Conservation (phyloP, 2,329 filamentous ascomycete species). For the Diaporthe longicolla region DNA sequence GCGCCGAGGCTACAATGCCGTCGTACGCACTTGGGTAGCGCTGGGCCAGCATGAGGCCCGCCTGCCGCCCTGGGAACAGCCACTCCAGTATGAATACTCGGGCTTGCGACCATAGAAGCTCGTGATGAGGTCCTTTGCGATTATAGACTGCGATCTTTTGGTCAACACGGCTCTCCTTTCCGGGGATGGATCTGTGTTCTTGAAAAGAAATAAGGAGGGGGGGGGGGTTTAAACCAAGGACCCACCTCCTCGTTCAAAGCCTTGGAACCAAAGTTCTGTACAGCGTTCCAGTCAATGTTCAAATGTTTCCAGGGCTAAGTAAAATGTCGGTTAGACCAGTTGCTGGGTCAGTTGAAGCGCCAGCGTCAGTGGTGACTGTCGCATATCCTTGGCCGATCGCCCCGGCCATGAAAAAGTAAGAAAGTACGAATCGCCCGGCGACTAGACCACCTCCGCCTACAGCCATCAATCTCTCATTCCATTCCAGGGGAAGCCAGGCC, state of each 20-base stretch:
- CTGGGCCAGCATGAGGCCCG: slow-evolving; percentile 68
- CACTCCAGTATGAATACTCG: slow-evolving; percentile 66
- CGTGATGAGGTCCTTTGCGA: slow-evolving; percentile 60
- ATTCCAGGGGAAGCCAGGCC: slow-evolving; percentile 15
- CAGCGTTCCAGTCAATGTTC: slow-evolving; percentile 46
- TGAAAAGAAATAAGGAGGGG: too few species aligned
- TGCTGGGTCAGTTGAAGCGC: slow-evolving; percentile 35
- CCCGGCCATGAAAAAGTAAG: slow-evolving; percentile 42
- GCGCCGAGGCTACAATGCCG: slow-evolving; percentile 65
- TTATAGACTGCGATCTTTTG: neutral
- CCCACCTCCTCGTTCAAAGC: slow-evolving; percentile 45
- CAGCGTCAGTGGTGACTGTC: slow-evolving; percentile 48
- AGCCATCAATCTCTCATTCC: slow-evolving; percentile 25
- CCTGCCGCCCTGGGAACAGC: slow-evolving; percentile 72
- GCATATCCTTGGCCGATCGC: slow-evolving; percentile 47
- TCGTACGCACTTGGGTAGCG: slow-evolving; percentile 69
- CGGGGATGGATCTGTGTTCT: neutral
- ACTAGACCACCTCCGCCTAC: slow-evolving; percentile 14
- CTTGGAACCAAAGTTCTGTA: slow-evolving; percentile 45
- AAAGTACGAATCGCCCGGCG: slow-evolving; percentile 30
- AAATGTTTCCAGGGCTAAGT: slow-evolving; percentile 42
- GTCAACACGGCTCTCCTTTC: neutral
- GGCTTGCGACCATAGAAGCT: slow-evolving; percentile 57
- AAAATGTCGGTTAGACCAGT: slow-evolving; percentile 31
- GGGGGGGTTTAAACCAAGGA: too few species aligned